phyloP scores from a whole-genome alignment of 164 flowering plant genomes.

The Houttuynia cordata region DNA sequence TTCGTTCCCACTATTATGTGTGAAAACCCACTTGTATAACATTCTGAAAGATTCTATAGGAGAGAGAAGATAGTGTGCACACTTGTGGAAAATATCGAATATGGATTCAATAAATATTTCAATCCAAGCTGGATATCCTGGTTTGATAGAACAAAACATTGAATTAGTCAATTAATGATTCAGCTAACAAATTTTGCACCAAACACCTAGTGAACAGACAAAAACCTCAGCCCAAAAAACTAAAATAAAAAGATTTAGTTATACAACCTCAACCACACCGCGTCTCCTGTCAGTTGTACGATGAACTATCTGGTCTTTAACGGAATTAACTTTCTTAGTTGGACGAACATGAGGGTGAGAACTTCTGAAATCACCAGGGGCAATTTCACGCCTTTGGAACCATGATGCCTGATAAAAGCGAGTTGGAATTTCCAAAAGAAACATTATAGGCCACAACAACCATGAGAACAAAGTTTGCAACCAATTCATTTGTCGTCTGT shows the following conservation, averaged over 20 bases:
- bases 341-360: conserved; percentile 14
- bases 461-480: conserved; percentile 42
- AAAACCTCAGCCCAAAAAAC: neutral
- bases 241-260: neutral
- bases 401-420: conserved; percentile 24
- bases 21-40: conserved; percentile 34
- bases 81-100: conserved; percentile 75
- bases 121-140: conserved; percentile 92
- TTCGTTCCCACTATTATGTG: conserved; percentile 9
- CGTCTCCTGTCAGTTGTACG: conserved; percentile 85
- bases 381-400: conserved; percentile 17
- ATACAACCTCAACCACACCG: conserved; percentile 82
- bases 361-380: conserved; percentile 15
- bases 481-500: conserved; percentile 39
- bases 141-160: neutral
- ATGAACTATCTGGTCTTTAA: conserved; percentile 64
- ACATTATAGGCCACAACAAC: conserved; percentile 51
- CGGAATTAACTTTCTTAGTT: conserved; percentile 23
- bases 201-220: neutral
- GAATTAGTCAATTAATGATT: neutral
- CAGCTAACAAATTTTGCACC: neutral
- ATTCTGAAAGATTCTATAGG: conserved; percentile 41
- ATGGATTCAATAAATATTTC: conserved; percentile 78
- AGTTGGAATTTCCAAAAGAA: conserved; percentile 48
- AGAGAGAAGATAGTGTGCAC: conserved; percentile 60